Evolutionary conservation across 306 rosid species (phyloP), one percentile per base, ranked within the genome.

Genomic region (Vigna hirtella): DNA sequence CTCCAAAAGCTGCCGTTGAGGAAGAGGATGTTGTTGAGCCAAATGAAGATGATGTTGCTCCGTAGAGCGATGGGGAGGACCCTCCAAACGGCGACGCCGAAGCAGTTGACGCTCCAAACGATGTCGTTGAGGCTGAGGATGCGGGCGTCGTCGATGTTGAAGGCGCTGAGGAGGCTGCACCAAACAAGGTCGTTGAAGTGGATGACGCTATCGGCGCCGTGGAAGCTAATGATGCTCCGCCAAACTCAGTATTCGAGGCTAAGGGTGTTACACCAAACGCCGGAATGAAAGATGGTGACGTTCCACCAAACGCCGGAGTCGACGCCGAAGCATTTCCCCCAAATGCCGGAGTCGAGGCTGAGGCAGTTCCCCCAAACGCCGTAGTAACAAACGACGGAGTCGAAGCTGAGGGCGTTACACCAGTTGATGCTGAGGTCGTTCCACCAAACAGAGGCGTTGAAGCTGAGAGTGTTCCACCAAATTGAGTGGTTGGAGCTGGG

Each of bases 31-130:
- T 1, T 34, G 85, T 6, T 40, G 15, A 73, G 3, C 85, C 85
- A 24, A 72, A 72, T 0, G 47, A 14, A 28, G 28, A 26, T 26
- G 76, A 11, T 0, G 72, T 0, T 42, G 45, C 57, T 18, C 76
- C 86, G 7, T 82, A 79, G 38, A 53, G 43, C 1, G 82, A 9
- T 7, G 78, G 43, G 66, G 86, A 12, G 7, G 80, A 62, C 0
- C 65, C 1, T 15, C 45, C 73, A 6, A 81, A 79, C 16, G 78
- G 32, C 0, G 83, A 4, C 8, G 72, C 28, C 0, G 48, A 32
- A 51, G 81, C n/a, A 0, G 79, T 14, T 0, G 85, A 18, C 12
- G 77, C 32, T n/a, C 66, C 78, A n/a, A 72, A 63, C 70, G 20
- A 34, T 6, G 83, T 6, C 15, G 76, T 36, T 26, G 28, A 30